Evolutionary conservation across 768 basidiomycete species (phyloP).

Genomic region (Trametopsis cervina): DNA sequence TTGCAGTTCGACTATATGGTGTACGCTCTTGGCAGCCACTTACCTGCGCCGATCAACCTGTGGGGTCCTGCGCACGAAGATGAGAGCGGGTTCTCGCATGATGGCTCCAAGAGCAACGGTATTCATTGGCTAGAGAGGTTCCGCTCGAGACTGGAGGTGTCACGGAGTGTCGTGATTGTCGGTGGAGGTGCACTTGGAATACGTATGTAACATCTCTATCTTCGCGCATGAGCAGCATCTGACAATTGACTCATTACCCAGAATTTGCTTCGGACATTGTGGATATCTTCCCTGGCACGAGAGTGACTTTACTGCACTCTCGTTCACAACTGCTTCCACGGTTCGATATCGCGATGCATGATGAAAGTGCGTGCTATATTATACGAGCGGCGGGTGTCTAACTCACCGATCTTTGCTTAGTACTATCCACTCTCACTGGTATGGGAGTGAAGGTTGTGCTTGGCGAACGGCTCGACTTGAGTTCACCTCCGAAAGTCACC

Average conservation of each 20-base stretch:
- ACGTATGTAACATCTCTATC: conserved; percentile 34
- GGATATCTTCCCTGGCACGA: conserved; percentile 42
- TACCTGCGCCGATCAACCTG: conserved; percentile 47
- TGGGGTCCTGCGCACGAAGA: conserved; percentile 32
- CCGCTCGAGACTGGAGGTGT: conserved; percentile 40
- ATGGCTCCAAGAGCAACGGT: conserved; percentile 41
- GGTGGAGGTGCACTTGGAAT: conserved; percentile 73
- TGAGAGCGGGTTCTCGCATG: neutral
- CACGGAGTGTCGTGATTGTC: conserved; percentile 51
- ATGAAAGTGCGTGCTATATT: conserved; percentile 33
- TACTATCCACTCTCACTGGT: conserved; percentile 19
- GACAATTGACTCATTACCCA: conserved; percentile 19
- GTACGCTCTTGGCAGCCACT: conserved; percentile 54
- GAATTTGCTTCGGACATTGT: conserved; percentile 63
- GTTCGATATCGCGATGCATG: conserved; percentile 46
- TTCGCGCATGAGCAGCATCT: neutral
- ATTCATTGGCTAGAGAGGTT: conserved; percentile 44
- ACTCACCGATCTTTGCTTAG: conserved; percentile 4
- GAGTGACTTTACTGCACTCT: conserved; percentile 56
- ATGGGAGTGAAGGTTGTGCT: conserved; percentile 40
- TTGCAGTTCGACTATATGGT: conserved; percentile 51
- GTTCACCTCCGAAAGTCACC: conserved; percentile 18
- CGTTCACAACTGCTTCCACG: conserved; percentile 44
- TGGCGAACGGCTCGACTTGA: conserved; percentile 45
- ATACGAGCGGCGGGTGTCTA: neutral